These are phyloP conservation scores for Metschnikowia henanensis DNA, from an alignment of 805 yeast genomes.

Conservation along the genomic window DNA sequence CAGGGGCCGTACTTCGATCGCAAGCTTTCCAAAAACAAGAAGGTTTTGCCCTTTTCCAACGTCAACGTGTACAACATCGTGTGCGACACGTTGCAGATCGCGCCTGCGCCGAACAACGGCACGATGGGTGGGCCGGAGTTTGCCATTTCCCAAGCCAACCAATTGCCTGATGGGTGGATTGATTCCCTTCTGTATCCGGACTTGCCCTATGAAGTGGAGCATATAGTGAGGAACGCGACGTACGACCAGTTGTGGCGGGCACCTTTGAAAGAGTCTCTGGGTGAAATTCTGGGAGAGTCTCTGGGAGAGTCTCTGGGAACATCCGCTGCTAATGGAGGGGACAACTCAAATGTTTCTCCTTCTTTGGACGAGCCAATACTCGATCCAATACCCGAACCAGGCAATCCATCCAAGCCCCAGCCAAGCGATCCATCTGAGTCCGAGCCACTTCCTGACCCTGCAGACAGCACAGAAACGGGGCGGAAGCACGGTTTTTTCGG, in stretches of 20 bases:
- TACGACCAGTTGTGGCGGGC: conserved; percentile 47
- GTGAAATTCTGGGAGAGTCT: no score
- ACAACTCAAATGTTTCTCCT: no score
- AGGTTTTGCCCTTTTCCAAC: conserved; percentile 66
- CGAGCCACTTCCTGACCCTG: no score
- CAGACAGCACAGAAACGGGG: background rate
- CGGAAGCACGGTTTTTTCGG: conserved; percentile 10
- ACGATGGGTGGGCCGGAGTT: conserved; percentile 20
- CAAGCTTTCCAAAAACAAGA: conserved; percentile 26
- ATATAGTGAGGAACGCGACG: conserved; percentile 47
- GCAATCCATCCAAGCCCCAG: no score
- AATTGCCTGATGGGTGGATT: conserved; percentile 45
- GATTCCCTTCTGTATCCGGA: conserved; percentile 51
- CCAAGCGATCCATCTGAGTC: no score
- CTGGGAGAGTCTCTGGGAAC: no score
- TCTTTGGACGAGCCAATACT: no score
- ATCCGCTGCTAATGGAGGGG: no score
- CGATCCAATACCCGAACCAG: no score
- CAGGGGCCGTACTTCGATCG: conserved; percentile 73
- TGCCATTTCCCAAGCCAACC: conserved; percentile 25
- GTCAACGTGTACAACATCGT: conserved; percentile 71
- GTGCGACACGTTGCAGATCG: conserved; percentile 57
- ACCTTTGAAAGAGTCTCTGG: no score
- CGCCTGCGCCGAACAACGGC: conserved; percentile 64
- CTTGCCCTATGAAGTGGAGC: conserved; percentile 46